Percentiles rank a stretch among this genome's conserved stretches.
phyloP scores from a whole-genome alignment of 345 rosid genomes.

The Geranium rotundifolium region DNA sequence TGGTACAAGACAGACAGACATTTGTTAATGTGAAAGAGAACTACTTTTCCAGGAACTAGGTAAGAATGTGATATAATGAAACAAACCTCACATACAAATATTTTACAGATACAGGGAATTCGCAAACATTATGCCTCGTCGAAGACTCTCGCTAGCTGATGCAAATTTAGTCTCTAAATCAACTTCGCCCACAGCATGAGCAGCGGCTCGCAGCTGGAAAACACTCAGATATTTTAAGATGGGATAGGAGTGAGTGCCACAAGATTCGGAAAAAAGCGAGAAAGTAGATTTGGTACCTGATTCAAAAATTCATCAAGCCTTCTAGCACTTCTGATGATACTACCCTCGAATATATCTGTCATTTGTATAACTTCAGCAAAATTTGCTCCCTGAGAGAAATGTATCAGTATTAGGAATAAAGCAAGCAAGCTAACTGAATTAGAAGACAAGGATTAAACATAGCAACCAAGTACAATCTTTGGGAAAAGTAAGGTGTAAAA shows the following conservation, averaged over 20 bases:
- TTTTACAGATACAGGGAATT: slow-evolving; percentile 65
- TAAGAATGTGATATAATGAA: too few relatives aligned
- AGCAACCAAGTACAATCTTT: background rate
- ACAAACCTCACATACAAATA: too few relatives aligned
- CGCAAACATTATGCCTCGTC: slow-evolving; percentile 87
- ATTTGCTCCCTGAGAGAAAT: slow-evolving; percentile 59
- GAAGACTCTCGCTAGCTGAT: slow-evolving; percentile 84
- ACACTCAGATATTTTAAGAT: background rate
- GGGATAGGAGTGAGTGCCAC: background rate
- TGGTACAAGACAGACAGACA: too few relatives aligned
- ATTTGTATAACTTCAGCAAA: slow-evolving; percentile 87
- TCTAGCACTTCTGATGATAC: slow-evolving; percentile 87
- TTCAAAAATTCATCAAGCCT: slow-evolving; percentile 93
- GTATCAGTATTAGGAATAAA: slow-evolving; percentile 2
- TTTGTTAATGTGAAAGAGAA: too few relatives aligned
- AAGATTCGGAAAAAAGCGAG: background rate
- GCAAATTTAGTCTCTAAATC: slow-evolving; percentile 64
- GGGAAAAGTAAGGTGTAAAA: too few relatives aligned
- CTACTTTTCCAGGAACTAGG: too few relatives aligned
- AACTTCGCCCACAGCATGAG: slow-evolving; percentile 81
- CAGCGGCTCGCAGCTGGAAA: slow-evolving; percentile 70
- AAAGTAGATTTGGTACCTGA: slow-evolving; percentile 38
- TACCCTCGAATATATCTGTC: slow-evolving; percentile 98
- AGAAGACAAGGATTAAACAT: background rate
- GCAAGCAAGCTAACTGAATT: background rate